Conservation (phyloP, 2,329 filamentous ascomycete species). For the Orbilia quercus region DNA sequence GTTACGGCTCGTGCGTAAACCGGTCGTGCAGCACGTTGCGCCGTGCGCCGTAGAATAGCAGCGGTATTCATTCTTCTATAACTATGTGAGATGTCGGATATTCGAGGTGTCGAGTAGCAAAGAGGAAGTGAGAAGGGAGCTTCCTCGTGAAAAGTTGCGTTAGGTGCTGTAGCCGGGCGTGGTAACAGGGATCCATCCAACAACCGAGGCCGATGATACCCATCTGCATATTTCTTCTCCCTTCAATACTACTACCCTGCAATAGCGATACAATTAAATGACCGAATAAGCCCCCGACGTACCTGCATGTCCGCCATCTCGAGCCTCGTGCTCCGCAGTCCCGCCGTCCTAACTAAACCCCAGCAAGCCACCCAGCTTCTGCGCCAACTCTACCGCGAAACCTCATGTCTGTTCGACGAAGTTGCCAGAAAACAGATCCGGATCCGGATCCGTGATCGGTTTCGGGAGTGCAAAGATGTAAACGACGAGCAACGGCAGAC, state of each 20-base stretch:
- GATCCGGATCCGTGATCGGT: constrained; percentile 56
- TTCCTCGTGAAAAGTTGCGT: constrained; percentile 44
- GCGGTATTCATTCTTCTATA: constrained; percentile 39
- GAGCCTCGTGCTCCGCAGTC: constrained; percentile 48
- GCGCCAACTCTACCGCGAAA: constrained; percentile 56
- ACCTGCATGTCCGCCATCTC: constrained; percentile 46
- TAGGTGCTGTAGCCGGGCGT: constrained; percentile 31
- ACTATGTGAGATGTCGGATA: neutral
- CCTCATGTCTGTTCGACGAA: constrained; percentile 59
- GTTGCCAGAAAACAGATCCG: constrained; percentile 57
- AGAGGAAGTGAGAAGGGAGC: constrained; percentile 1
- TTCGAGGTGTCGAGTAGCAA: neutral
- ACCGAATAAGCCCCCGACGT: constrained; percentile 5
- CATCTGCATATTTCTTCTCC: constrained; percentile 9
- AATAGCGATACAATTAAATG: constrained; percentile 15
- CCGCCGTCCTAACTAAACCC: constrained; percentile 41
- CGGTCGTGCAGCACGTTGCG: constrained; percentile 23
- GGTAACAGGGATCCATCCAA: neutral
- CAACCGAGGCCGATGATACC: constrained; percentile 54
- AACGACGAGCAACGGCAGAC: constrained; percentile 28
- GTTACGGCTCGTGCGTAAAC: constrained; percentile 15
- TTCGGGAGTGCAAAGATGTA: constrained; percentile 42
- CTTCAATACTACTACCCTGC: neutral
- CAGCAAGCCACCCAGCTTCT: constrained; percentile 43
- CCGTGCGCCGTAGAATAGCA: constrained; percentile 33